Evolutionary conservation across 2,329 filamentous ascomycete species (phyloP).

Genomic region (Sclerotinia subarctica): DNA sequence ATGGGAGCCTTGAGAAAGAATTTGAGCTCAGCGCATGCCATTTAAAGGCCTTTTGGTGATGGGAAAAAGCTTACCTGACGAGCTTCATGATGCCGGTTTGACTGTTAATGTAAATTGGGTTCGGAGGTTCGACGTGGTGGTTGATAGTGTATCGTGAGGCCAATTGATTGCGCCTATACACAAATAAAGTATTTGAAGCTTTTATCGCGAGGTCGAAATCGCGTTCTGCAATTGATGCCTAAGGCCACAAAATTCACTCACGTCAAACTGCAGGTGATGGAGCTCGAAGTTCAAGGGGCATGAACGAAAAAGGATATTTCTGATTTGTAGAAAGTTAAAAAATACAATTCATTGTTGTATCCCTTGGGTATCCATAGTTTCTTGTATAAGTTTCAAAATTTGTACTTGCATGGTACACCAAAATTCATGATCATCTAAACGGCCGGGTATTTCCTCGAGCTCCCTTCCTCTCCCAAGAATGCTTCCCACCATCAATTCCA

Average conservation of each 20-base stretch:
- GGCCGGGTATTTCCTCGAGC: conserved; percentile 10
- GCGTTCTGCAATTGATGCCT: background rate
- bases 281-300: background rate
- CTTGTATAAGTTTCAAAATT: conserved; percentile 14
- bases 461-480: background rate
- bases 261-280: background rate
- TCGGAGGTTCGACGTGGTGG: background rate
- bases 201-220: conserved; percentile 19
- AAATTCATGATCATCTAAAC: conserved; percentile 21
- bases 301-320: background rate
- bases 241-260: background rate
- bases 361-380: conserved; percentile 10
- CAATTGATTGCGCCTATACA: conserved; percentile 12
- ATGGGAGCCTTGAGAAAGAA: conserved; percentile 42
- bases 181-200: conserved; percentile 19
- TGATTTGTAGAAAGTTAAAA: background rate
- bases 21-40: conserved; percentile 47
- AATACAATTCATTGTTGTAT: conserved; percentile 1
- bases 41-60: conserved; percentile 30
- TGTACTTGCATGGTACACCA: conserved; percentile 15
- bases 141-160: conserved; percentile 5
- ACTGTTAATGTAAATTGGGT: conserved; percentile 3
- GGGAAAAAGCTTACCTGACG: conserved; percentile 68
- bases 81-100: conserved; percentile 77
- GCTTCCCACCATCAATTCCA: background rate